Base-by-base conservation (phyloP, 805 yeast species). In the Saccharomycopsis javanensis region DNA sequence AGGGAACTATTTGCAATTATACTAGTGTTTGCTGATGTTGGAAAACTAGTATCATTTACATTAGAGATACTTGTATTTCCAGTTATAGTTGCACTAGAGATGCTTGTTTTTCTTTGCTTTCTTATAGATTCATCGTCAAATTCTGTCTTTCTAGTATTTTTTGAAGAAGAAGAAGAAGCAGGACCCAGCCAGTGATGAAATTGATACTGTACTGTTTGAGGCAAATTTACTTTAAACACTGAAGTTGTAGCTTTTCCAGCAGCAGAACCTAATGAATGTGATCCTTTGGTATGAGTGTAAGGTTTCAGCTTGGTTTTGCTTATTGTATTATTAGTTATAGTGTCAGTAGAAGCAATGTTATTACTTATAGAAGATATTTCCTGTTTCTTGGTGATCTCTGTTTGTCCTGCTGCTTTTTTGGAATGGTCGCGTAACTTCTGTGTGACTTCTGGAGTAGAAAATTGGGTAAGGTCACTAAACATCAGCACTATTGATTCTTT, bases 401-500 rank as follows among this genome's bases (percentile, higher is more conserved):
- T 50, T 13, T 5, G 25, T 11, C n/a, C 16, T 3, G 16, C n/a
- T 16, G 34, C 53, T 5, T 34, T 35, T n/a, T 48, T 15, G n/a
- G 52, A n/a, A 35, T 57, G 50, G n/a, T 10, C 7, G 30, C 13
- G 16, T n/a, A 57, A 23, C 52, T 54, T 50, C 46, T 34, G 25
- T 4, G 34, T n/a, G 15, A 30, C 13, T 18, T 50, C 38, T 42
- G 45, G 35, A 5, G 45, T 25, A n/a, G 45, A 25, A 4, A 54
- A 23, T 13, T 53, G 33, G n/a, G 51, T 18, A 16, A 51, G 31
- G 56, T 66, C 52, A n/a, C 55, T 72, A 62, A 87, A 83, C 64
- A 88, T 67, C n/a, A 73, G 62, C 0, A 92, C 86, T 11, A 90
- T 81, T 59, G 82, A 67, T 52, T 77, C 69, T 1, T 83, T 74